Evolutionary conservation across 306 rosid species (phyloP), one percentile per base, ranked within the genome.

Genomic region (Trichosanthes cucumerina): DNA sequence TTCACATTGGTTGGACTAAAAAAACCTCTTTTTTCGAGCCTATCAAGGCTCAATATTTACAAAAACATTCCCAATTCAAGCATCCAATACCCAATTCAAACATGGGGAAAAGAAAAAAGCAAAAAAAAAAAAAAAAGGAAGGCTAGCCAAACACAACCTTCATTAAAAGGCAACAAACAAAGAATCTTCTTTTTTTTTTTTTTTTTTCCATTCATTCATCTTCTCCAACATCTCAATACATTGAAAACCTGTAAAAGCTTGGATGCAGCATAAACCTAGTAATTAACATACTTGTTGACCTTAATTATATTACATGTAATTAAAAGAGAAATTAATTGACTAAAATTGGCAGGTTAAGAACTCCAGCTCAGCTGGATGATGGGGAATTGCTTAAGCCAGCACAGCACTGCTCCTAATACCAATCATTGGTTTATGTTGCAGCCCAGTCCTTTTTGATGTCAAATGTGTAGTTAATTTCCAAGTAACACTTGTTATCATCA

Each of bases 401-500:
- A 69, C 24, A 72, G 57, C 41, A 80, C 69, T 23, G 52, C 34
- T 64, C 66, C 16, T 49, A 60, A 71, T 53, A 11, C 39, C 74
- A 33, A 24, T 72, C 14, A 65, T 18, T 68, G 65, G 7, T 59
- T 71, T 75, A 79, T 26, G 83, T 58, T 18, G 86, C 77, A 38
- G 85, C 87, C 89, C 89, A 86, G 33, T 82, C 89, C 85, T 83
- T 86, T 81, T 80, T 78, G 76, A 86, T 86, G 52, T 86, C 87
- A 16, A 83, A 86, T 60, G 83, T 86, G 85, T 83, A 86, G 77
- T 83, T 86, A 79, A 86, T 86, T 81, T 83, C 87, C 87, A 86
- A 81, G 89, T 86, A 83, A 81, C 89, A 86, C 83, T 83, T 86
- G 87, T 86, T 83, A 56, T 86, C 89, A 78, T 86, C 89, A 36